Evolutionary conservation across 805 yeast genomes (phyloP).

Genomic region (Starmerella cellae): DNA sequence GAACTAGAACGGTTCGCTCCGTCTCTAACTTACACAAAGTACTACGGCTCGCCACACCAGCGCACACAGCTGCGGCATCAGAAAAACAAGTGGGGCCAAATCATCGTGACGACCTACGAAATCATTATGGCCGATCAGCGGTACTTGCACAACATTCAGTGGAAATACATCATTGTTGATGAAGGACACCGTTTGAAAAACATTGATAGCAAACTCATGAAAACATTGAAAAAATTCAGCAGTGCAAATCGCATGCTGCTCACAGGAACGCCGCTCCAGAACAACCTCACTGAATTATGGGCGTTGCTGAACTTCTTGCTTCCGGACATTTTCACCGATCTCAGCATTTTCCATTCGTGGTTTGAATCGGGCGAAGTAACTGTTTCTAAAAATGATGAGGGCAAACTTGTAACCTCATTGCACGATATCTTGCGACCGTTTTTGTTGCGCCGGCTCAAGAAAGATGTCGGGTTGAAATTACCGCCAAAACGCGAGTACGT

Average conservation of each 20-base stretch:
- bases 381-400: slow-evolving; percentile 46
- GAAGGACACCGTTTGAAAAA: slow-evolving; percentile 93
- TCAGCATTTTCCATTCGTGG: slow-evolving; percentile 85
- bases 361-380: slow-evolving; percentile 51
- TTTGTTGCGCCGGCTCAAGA: slow-evolving; percentile 66
- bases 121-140: slow-evolving; percentile 55
- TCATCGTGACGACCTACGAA: slow-evolving; percentile 75
- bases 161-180: slow-evolving; percentile 84
- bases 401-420: slow-evolving; percentile 54
- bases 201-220: slow-evolving; percentile 60
- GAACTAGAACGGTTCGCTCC: slow-evolving; percentile 73
- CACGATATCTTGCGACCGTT: slow-evolving; percentile 87
- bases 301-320: slow-evolving; percentile 76
- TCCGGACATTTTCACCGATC: slow-evolving; percentile 86
- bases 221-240: slow-evolving; percentile 50
- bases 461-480: slow-evolving; percentile 49
- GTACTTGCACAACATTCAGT: slow-evolving; percentile 38
- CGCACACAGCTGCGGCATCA: slow-evolving; percentile 35
- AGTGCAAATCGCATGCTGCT: slow-evolving; percentile 56
- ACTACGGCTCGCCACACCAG: slow-evolving; percentile 49
- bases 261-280: slow-evolving; percentile 96
- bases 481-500: slow-evolving; percentile 88
- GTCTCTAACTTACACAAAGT: slow-evolving; percentile 40
- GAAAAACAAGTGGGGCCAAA: slow-evolving; percentile 29
- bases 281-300: slow-evolving; percentile 84